Percentiles rank a stretch among this genome's conserved stretches.
Conservation (phyloP, 2,329 filamentous ascomycete species). For the Pseudocercospora musae region DNA sequence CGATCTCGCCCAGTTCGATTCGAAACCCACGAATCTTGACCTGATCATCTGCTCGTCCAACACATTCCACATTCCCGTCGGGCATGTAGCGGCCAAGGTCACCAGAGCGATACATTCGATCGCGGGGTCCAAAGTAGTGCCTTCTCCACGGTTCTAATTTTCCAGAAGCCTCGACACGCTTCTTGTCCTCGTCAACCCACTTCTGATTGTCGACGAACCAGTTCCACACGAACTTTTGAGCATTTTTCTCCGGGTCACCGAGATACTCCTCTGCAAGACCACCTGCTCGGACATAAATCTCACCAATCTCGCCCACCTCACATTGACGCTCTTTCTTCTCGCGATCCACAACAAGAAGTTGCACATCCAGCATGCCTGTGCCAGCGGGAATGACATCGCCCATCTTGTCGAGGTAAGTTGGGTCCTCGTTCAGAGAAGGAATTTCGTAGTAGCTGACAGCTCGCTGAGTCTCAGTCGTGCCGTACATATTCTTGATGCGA, state of each 20-base stretch:
- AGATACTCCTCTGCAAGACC: constrained; percentile 82
- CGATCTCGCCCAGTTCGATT: constrained; percentile 92
- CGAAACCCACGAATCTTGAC: constrained; percentile 96
- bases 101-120: constrained; percentile 82
- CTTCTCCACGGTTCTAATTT: constrained; percentile 70
- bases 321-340: constrained; percentile 67
- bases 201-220: constrained; percentile 77
- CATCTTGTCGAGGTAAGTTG: constrained; percentile 61
- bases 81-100: constrained; percentile 75
- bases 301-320: constrained; percentile 75
- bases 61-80: constrained; percentile 70
- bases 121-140: constrained; percentile 76
- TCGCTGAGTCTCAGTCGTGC: constrained; percentile 80
- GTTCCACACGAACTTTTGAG: constrained; percentile 75
- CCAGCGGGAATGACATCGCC: constrained; percentile 79
- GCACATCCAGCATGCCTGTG: constrained; percentile 82
- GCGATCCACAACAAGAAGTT: constrained; percentile 78
- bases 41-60: constrained; percentile 79
- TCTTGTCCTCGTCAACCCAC: constrained; percentile 65
- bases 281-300: constrained; percentile 77
- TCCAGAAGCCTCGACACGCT: constrained; percentile 45
- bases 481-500: constrained; percentile 80
- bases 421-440: constrained; percentile 61
- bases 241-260: constrained; percentile 59
- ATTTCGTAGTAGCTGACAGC: constrained; percentile 82